A percentile compares a stretch with the other conserved stretches of the same genome.
phyloP scores from a whole-genome alignment of 2,329 filamentous ascomycete species.

The Chaetomiaceae sp. region DNA sequence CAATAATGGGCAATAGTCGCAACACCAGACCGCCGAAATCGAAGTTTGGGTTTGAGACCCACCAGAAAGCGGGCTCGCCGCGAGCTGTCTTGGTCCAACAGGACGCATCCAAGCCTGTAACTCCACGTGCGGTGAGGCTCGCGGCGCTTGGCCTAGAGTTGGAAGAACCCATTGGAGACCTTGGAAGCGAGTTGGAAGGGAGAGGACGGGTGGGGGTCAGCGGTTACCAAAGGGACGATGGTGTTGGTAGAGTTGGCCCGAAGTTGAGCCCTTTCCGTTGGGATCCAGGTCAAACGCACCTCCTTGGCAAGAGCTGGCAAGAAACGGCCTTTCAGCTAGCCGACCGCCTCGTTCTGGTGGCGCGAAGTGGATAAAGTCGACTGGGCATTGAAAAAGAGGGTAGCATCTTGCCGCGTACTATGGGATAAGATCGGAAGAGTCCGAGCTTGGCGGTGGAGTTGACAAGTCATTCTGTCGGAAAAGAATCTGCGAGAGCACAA shows the following conservation, averaged over 20 bases:
- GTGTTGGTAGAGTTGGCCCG: too few relatives aligned
- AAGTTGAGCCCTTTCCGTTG: not conserved
- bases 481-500: not conserved
- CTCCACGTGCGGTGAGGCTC: slow-evolving; percentile 6
- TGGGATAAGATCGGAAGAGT: not conserved
- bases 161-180: not conserved
- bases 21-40: not conserved
- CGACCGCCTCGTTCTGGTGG: slow-evolving; percentile 2
- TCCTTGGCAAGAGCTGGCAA: not conserved
- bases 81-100: not conserved
- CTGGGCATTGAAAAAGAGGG: not conserved
- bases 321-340: slow-evolving; percentile 1
- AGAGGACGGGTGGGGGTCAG: not conserved
- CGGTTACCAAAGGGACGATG: too few relatives aligned
- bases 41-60: not conserved
- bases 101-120: not conserved
- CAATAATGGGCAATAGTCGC: not conserved
- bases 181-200: not conserved
- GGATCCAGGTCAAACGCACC: too few relatives aligned
- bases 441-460: slow-evolving; percentile 8
- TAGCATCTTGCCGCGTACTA: not conserved
- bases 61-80: not conserved
- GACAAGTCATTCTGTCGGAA: slow-evolving; percentile 4
- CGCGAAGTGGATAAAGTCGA: slow-evolving; percentile 13
- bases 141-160: not conserved